Conservation (phyloP, 2,329 filamentous ascomycete species). For the Fusarium abutilonis region DNA sequence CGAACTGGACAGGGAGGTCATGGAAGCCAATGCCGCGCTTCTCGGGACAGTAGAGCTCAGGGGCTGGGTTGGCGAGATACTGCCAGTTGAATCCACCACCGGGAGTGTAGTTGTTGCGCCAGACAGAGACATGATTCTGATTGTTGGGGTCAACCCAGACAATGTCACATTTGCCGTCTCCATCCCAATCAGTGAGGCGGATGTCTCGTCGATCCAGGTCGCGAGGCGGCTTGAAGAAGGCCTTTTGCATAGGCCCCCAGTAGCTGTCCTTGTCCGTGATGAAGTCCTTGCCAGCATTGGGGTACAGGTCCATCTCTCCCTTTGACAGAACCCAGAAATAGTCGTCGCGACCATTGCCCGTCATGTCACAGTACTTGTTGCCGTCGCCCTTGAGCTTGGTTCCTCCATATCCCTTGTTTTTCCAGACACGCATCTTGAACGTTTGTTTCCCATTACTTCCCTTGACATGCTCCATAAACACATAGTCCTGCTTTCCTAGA, state of each 20-base stretch:
- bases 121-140: neutral
- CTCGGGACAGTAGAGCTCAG: constrained; percentile 30
- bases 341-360: constrained; percentile 14
- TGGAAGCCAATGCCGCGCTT: constrained; percentile 30
- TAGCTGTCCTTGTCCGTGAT: neutral
- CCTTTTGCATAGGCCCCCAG: neutral
- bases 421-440: constrained; percentile 6
- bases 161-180: constrained; percentile 50
- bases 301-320: constrained; percentile 1
- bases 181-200: constrained; percentile 52
- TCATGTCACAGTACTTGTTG: constrained; percentile 34
- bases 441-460: neutral
- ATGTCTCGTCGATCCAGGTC: constrained; percentile 44
- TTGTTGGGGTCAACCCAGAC: constrained; percentile 42
- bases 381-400: constrained; percentile 16
- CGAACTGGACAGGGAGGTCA: constrained; percentile 46
- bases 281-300: neutral
- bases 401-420: constrained; percentile 3
- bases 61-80: constrained; percentile 9
- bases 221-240: neutral
- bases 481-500: constrained; percentile 12
- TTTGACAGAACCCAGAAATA: constrained; percentile 24
- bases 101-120: constrained; percentile 2
- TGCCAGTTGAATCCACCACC: neutral
- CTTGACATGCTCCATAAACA: constrained; percentile 12